Percentiles rank a stretch among this genome's conserved stretches.
Conservation (phyloP, 139 green algal genomes). For the Pleodorina starrii region DNA sequence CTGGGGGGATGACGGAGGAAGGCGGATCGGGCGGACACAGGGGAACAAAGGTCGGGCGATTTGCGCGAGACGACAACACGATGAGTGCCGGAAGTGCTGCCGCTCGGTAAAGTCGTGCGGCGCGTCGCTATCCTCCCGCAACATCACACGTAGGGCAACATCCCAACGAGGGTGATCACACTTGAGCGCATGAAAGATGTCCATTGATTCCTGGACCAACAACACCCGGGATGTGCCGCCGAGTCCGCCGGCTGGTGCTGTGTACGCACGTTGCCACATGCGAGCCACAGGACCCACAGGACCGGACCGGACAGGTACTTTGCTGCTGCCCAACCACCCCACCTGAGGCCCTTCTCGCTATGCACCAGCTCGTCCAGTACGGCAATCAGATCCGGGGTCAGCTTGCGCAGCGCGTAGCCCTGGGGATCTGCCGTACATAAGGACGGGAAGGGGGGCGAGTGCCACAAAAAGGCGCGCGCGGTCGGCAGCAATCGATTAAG, state of each 20-base stretch:
- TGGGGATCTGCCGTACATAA: slow-evolving; percentile 15
- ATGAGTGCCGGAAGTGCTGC: too few relatives aligned
- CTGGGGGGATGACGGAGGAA: too few relatives aligned
- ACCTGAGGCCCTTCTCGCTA: slow-evolving; percentile 52
- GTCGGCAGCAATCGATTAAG: neutral
- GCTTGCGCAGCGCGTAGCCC: slow-evolving; percentile 48
- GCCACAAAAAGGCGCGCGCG: neutral
- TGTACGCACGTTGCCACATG: neutral
- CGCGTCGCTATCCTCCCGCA: neutral
- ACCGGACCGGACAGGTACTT: neutral
- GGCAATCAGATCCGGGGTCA: slow-evolving; percentile 54
- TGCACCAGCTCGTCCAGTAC: slow-evolving; percentile 54
- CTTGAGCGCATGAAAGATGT: too few relatives aligned
- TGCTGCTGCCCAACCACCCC: neutral
- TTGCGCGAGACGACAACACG: too few relatives aligned
- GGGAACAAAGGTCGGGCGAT: too few relatives aligned
- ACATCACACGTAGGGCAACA: too few relatives aligned
- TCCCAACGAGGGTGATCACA: too few relatives aligned
- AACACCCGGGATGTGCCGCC: too few relatives aligned
- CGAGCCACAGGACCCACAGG: neutral
- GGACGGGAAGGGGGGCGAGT: neutral
- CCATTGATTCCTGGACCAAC: neutral
- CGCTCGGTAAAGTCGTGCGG: neutral
- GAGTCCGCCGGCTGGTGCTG: too few relatives aligned
- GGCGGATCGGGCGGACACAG: too few relatives aligned